Percentiles rank a stretch among this genome's conserved stretches.
phyloP scores from a whole-genome alignment of 2,329 filamentous ascomycete species.

The Aphanoascus verrucosus region DNA sequence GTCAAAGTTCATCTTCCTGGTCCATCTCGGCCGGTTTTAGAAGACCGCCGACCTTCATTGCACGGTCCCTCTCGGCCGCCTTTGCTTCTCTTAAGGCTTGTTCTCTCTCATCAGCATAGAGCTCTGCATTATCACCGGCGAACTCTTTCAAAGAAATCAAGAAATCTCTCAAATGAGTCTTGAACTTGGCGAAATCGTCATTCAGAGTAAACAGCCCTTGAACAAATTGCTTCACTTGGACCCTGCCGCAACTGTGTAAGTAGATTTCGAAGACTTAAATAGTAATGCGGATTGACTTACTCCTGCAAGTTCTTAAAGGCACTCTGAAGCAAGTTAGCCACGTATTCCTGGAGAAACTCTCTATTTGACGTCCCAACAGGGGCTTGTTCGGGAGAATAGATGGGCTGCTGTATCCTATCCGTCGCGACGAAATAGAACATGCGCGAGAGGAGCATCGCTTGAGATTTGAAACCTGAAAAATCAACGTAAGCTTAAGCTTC shows the following conservation, averaged over 20 bases:
- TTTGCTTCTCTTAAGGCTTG: constrained; percentile 77
- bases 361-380: constrained; percentile 73
- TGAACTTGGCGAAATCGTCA: constrained; percentile 85
- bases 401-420: constrained; percentile 83
- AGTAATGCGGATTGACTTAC: constrained; percentile 44
- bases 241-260: constrained; percentile 41
- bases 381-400: constrained; percentile 77
- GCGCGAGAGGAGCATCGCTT: constrained; percentile 82
- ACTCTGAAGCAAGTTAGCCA: constrained; percentile 70
- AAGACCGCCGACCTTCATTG: constrained; percentile 88
- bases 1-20: constrained; percentile 73
- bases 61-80: constrained; percentile 77
- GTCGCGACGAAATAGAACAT: constrained; percentile 93
- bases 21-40: constrained; percentile 96
- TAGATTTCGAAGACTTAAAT: constrained; percentile 11
- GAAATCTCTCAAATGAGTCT: constrained; percentile 91
- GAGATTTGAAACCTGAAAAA: constrained; percentile 71
- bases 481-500: constrained; percentile 6
- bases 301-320: constrained; percentile 88
- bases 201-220: constrained; percentile 81
- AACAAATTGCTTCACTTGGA: constrained; percentile 83
- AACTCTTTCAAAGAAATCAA: constrained; percentile 96
- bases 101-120: constrained; percentile 90
- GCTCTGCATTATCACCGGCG: constrained; percentile 83
- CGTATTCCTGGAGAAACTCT: constrained; percentile 82